Percentiles rank a stretch among this genome's conserved stretches.
phyloP scores from a whole-genome alignment of 1,284 basidiomycete genomes.

The Grifola frondosa region DNA sequence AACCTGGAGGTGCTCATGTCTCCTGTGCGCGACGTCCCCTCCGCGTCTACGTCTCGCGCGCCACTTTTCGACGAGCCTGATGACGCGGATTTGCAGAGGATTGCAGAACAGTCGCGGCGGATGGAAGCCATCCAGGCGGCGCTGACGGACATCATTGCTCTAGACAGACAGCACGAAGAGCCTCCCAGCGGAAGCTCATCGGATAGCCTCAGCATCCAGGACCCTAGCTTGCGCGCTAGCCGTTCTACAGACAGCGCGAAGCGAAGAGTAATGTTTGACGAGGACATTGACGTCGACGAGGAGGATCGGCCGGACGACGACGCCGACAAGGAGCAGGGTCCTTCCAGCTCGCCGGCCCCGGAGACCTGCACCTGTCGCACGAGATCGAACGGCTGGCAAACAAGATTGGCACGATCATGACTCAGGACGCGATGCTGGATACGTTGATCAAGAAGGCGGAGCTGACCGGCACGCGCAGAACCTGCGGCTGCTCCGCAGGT shows the following conservation, averaged over 20 bases:
- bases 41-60: slow-evolving; percentile 53
- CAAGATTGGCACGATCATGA: slow-evolving; percentile 74
- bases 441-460: slow-evolving; percentile 92
- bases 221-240: slow-evolving; percentile 8
- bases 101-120: slow-evolving; percentile 60
- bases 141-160: slow-evolving; percentile 89
- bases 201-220: slow-evolving; percentile 19
- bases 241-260: slow-evolving; percentile 14
- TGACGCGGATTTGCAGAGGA: slow-evolving; percentile 54
- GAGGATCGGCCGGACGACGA: slow-evolving; percentile 46
- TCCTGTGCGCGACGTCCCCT: slow-evolving; percentile 49
- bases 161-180: slow-evolving; percentile 52
- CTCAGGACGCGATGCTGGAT: slow-evolving; percentile 82
- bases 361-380: slow-evolving; percentile 81
- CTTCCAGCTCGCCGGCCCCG: slow-evolving; percentile 76
- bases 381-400: slow-evolving; percentile 77
- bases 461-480: slow-evolving; percentile 85
- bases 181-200: slow-evolving; percentile 11
- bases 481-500: slow-evolving; percentile 77
- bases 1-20: slow-evolving; percentile 79
- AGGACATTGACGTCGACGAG: slow-evolving; percentile 41
- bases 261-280: slow-evolving; percentile 26
- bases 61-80: slow-evolving; percentile 81
- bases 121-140: slow-evolving; percentile 96
- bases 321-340: slow-evolving; percentile 45